Base-by-base conservation (phyloP, 345 rosid genomes). In the Salix arbutifolia region DNA sequence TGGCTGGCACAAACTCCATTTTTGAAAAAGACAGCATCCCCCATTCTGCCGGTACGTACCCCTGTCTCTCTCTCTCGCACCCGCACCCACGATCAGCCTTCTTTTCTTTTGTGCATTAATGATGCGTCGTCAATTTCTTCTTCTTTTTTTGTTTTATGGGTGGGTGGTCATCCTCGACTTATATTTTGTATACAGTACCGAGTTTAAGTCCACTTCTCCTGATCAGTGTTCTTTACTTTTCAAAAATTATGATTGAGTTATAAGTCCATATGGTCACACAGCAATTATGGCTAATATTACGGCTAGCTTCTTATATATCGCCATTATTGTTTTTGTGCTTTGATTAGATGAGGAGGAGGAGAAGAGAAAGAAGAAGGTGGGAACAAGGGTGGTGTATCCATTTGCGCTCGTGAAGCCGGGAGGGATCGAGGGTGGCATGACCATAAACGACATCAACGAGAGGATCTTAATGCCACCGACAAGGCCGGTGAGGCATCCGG, bases 401-500 rank as follows among this genome's bases (percentile, higher is more conserved):
- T 96, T 96, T 80, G 97, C 98, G 65, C 38, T 96, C 82, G 98
- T 96, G 83, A 96, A 96, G 76, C 99, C 99, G 21, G 98, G 99
- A 72, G 98, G 96, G 31, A 44, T 44, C 1, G 98, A 93, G 78
- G 93, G 97, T 0, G 97, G 91, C 71, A 78, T 91, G 82, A 96
- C 97, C 10, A 71, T 96, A 67, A 88, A 89, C 73, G 98, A 96
- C 78, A 94, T 96, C 61, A 96, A 96, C 23, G 84, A 88, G 85
- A 92, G 91, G 83, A 88, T 93, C 42, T 68, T 90, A 66, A 96
- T 90, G 98, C 86, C 94, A 13, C 97, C 98, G 18, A 87, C 92
- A 11, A 77, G 96, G 71, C 97, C 99, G 0, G 91, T 96, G 62
- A 88, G 94, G 71, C 99, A 96, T 70, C 99, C 99, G 1, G 98